Evolutionary conservation across 805 yeast species (phyloP), one percentile per base, ranked within the genome.

Genomic region (Hanseniaspora occidentalis): DNA sequence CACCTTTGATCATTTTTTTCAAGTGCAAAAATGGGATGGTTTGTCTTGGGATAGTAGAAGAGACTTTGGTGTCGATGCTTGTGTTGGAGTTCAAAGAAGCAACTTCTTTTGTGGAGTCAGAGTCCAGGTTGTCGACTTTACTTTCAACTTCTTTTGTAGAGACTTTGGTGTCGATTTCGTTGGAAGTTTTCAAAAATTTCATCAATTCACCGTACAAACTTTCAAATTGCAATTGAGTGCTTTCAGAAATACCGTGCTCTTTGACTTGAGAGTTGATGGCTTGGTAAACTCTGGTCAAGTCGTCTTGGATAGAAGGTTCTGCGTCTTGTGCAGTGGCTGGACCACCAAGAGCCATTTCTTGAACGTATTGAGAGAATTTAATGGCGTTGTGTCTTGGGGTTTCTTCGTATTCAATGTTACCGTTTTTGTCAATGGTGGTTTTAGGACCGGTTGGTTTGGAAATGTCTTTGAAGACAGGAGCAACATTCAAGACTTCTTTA

Each of bases 321-420:
- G 65, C 60, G 35, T 55, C 57, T 45, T 66, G 67, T 51, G 70
- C 77, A 44, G 96, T 84, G 56, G 84, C 65, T 49, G 77, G 77
- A 52, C 95, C 88, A 65, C 98, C 98, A 56, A 75, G 79, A 40
- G 97, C 94, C 96, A 92, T 88, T 64, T 84, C 95, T 58, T 77
- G 74, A 49, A 92, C 96, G 61, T 92, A 92, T 61, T 88, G 89
- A 66, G 92, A 96, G 48, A 92, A 73, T 62, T 92, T 92, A 65
- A 96, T 79, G 47, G 88, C 94, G 46, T 89, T 75, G 38, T 88
- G 84, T 65, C 95, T 83, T 58, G 84, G 78, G 46, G 72, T 80
- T 68, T 92, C 98, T 45, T 76, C 70, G 65, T 85, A 92, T 44
- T 69, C 71, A 56, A 92, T 75, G 58, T 78, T 83, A 64, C 98